Conservation (phyloP, 176 grass and related monocot species). For the Echinochloa phyllopogon region DNA sequence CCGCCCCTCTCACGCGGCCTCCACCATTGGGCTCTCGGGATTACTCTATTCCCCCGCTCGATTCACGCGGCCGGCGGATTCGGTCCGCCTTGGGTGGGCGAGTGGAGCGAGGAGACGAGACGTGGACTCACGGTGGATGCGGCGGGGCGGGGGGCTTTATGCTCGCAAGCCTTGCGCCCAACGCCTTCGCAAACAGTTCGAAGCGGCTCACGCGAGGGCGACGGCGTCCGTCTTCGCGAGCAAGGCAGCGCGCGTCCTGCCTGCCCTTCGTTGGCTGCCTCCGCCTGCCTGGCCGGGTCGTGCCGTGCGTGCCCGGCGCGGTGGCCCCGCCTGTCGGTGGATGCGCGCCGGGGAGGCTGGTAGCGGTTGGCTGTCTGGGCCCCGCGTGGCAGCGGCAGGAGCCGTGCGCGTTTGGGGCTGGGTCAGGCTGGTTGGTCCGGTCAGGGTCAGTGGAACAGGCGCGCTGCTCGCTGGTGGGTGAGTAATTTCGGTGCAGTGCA, state of each 20-base stretch:
- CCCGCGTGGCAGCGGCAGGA: background rate
- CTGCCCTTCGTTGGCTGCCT: background rate
- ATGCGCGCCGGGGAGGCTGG: background rate
- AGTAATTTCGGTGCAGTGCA: conserved; percentile 14
- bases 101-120: conserved; percentile 23
- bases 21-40: background rate
- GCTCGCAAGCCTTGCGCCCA: conserved; percentile 35
- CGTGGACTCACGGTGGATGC: background rate
- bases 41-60: background rate
- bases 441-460: background rate
- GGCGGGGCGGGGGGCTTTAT: conserved; percentile 25
- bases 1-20: conserved; percentile 5
- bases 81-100: background rate
- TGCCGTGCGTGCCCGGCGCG: background rate
- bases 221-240: conserved; percentile 2
- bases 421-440: conserved; percentile 4
- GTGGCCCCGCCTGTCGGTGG: conserved; percentile 35
- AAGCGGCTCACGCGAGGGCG: background rate
- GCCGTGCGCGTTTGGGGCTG: background rate
- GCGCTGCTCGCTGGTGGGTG: background rate
- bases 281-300: background rate
- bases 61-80: conserved; percentile 19
- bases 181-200: conserved; percentile 22
- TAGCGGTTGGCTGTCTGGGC: background rate
- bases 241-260: conserved; percentile 15